These are phyloP conservation scores for Casuarina glauca DNA, from an alignment of 306 rosid genomes.

Conservation along the genomic window DNA sequence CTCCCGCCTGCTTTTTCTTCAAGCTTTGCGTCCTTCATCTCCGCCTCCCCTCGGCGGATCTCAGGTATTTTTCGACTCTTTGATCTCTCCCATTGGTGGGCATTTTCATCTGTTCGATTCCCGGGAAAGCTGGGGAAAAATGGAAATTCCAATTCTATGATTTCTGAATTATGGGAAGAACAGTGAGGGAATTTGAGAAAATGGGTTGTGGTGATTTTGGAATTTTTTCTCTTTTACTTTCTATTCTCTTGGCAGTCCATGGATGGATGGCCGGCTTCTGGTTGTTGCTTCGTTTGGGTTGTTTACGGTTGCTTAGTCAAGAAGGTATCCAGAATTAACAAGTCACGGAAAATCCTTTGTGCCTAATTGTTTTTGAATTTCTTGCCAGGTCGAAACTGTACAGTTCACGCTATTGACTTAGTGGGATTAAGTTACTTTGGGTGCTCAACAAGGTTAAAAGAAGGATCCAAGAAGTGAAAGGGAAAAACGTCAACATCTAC, in stretches of 20 bases:
- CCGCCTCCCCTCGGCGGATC: slow-evolving; percentile 17
- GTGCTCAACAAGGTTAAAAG: background rate
- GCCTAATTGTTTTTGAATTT: no score
- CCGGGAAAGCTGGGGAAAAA: background rate
- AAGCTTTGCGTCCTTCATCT: slow-evolving; percentile 26
- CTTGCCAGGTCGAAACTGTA: no score
- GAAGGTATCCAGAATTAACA: no score
- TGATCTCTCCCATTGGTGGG: no score
- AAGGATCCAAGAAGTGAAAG: background rate
- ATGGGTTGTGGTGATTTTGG: no score
- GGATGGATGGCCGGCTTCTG: no score
- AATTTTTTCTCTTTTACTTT: no score
- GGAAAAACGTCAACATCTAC: background rate
- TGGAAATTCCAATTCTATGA: background rate
- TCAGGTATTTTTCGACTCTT: slow-evolving; percentile 1
- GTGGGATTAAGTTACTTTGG: background rate
- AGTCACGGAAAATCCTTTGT: no score
- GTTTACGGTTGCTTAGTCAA: no score
- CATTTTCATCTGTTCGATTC: background rate
- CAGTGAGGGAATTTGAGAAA: no score
- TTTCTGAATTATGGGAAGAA: background rate
- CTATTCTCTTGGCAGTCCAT: no score
- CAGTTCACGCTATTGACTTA: background rate
- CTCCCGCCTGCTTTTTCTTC: slow-evolving; percentile 23
- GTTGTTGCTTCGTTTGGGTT: no score